Conservation (phyloP, 1,284 basidiomycete species). For the Marasmius sp. region DNA sequence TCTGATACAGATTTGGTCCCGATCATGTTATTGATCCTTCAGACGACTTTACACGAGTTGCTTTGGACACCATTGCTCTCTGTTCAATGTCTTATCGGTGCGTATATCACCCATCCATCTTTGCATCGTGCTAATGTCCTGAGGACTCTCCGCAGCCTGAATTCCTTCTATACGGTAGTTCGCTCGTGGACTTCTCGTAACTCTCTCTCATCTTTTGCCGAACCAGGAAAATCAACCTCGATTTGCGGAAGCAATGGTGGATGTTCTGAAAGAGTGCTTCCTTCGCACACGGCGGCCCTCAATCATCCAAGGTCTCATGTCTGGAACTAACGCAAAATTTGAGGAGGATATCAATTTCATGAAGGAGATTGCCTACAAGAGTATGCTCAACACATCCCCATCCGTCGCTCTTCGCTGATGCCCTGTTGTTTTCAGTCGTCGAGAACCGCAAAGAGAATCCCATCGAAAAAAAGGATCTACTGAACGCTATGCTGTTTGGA, state of each 20-base stretch:
- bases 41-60: slow-evolving; percentile 47
- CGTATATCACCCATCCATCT: slow-evolving; percentile 3
- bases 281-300: slow-evolving; percentile 34
- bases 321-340: slow-evolving; percentile 36
- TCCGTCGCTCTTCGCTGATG: not conserved
- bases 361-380: slow-evolving; percentile 37
- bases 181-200: slow-evolving; percentile 9
- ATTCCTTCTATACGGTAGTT: slow-evolving; percentile 37
- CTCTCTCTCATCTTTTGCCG: slow-evolving; percentile 2
- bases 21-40: slow-evolving; percentile 40
- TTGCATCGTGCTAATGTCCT: not conserved
- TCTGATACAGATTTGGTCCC: slow-evolving; percentile 38
- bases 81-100: slow-evolving; percentile 46
- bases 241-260: slow-evolving; percentile 44
- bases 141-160: slow-evolving; percentile 25
- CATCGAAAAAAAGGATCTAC: slow-evolving; percentile 41
- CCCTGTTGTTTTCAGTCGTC: slow-evolving; percentile 28
- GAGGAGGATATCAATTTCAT: slow-evolving; percentile 40
- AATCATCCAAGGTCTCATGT: slow-evolving; percentile 36
- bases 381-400: slow-evolving; percentile 22
- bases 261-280: slow-evolving; percentile 39
- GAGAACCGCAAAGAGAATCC: slow-evolving; percentile 36
- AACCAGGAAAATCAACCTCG: slow-evolving; percentile 33
- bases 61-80: slow-evolving; percentile 45
- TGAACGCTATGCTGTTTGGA: slow-evolving; percentile 45